A percentile compares a stretch with the other conserved stretches of the same genome.
These are phyloP conservation scores for Conticribra weissflogii DNA, from an alignment of 108 stramenopile species.

Conservation along the genomic window DNA sequence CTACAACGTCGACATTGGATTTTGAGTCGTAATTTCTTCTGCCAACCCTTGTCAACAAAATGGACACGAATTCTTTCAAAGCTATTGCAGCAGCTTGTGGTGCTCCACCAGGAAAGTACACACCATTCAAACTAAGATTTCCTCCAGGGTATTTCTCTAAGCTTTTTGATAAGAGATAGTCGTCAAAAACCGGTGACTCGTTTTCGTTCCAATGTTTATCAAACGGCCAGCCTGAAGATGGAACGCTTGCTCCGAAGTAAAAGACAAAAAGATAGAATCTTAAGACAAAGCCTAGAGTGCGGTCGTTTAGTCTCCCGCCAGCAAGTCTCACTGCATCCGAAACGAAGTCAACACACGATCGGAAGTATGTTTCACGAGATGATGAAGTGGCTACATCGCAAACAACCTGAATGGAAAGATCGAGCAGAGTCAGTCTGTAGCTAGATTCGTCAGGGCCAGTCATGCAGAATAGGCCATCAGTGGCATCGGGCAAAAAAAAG, in stretches of 20 bases:
- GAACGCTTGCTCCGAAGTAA: constrained; percentile 80
- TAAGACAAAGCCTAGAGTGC: constrained; percentile 80
- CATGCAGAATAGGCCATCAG: constrained; percentile 34
- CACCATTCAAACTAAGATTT: constrained; percentile 10
- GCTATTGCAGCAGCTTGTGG: constrained; percentile 78
- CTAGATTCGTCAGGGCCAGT: constrained; percentile 27
- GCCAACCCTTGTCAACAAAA: constrained; percentile 41
- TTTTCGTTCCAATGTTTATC: constrained; percentile 26
- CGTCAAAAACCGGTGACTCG: constrained; percentile 14
- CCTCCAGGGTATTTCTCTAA: constrained; percentile 7
- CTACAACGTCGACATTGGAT: neutral
- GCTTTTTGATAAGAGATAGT: constrained; percentile 31
- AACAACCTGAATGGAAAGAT: constrained; percentile 79
- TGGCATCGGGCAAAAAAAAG: constrained; percentile 74
- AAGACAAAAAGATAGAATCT: constrained; percentile 86
- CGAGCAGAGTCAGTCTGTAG: constrained; percentile 68
- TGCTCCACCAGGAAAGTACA: constrained; percentile 67
- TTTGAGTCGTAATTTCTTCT: constrained; percentile 10
- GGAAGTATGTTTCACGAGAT: constrained; percentile 72
- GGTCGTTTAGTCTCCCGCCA: constrained; percentile 67
- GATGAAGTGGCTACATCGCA: constrained; percentile 86
- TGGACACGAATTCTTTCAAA: constrained; percentile 68
- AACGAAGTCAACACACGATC: constrained; percentile 82
- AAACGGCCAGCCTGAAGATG: constrained; percentile 49
- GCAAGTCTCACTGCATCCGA: constrained; percentile 67